Evolutionary conservation across 106 monocot species (phyloP).

Genomic region (Triglochin maritima): DNA sequence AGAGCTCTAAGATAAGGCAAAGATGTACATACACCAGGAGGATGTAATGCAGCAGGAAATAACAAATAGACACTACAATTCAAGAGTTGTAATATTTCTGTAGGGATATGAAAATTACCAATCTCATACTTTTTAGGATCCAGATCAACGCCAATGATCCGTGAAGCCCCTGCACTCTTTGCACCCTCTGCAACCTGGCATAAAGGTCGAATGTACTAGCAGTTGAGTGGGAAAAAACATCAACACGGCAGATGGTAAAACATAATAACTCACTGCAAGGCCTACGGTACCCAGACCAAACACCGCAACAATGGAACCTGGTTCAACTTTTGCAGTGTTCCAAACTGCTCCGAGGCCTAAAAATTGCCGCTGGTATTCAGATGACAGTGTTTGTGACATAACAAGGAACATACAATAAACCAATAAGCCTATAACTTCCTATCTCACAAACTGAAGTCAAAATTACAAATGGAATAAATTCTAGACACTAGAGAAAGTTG

Average conservation of each 20-base stretch:
- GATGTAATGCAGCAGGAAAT: no score
- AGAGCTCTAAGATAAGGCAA: no score
- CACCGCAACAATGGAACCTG: conserved; percentile 85
- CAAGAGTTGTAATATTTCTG: not conserved
- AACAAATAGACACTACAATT: no score
- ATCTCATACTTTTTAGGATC: conserved; percentile 85
- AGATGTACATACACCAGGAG: no score
- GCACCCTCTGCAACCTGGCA: conserved; percentile 95
- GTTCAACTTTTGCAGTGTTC: conserved; percentile 97
- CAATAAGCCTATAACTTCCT: no score
- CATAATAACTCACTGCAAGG: conserved; percentile 67
- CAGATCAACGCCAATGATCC: conserved; percentile 84
- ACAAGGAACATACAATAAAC: no score
- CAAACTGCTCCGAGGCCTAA: conserved; percentile 98
- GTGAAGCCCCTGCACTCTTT: conserved; percentile 87
- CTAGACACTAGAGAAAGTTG: no score
- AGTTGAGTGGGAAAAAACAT: not conserved
- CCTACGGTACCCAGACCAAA: conserved; percentile 99
- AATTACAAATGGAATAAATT: no score
- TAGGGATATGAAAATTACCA: conserved; percentile 29
- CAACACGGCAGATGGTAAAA: not conserved
- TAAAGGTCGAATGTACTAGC: not conserved
- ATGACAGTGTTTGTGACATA: not conserved
- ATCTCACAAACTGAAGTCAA: no score
- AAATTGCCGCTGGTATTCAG: not conserved